Evolutionary conservation across 1,284 basidiomycete species (phyloP).

Genomic region (Irpex rosettiformis): DNA sequence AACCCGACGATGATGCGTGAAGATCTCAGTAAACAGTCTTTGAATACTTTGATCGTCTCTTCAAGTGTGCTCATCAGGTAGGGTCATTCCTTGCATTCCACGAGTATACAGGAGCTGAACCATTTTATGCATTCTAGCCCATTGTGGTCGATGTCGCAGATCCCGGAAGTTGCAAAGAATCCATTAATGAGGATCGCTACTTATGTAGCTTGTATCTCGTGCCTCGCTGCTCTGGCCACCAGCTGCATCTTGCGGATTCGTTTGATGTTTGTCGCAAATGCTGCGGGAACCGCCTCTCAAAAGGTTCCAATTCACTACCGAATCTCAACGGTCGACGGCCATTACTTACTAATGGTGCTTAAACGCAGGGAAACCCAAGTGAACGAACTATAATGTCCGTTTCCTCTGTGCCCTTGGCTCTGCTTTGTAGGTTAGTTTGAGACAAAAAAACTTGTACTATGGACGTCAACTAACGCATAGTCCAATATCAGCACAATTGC

Average conservation of each 20-base stretch:
- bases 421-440: neutral
- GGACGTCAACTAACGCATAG: neutral
- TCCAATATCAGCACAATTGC: neutral
- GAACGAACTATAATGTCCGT: neutral
- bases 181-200: neutral
- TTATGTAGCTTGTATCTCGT: neutral
- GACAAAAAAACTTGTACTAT: no score
- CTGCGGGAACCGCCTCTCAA: no score
- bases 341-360: neutral
- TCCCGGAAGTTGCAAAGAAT: neutral
- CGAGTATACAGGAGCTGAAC: no score
- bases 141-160: no score
- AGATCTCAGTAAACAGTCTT: no score
- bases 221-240: neutral
- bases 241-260: neutral
- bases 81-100: no score
- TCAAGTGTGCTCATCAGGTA: no score
- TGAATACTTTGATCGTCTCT: no score
- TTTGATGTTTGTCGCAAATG: neutral
- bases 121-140: no score
- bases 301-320: neutral
- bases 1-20: no score
- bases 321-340: neutral
- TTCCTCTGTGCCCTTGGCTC: neutral
- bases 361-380: neutral